Evolutionary conservation across 495 filamentous ascomycete species (phyloP).

Genomic region (Penicillium egyptiacum): DNA sequence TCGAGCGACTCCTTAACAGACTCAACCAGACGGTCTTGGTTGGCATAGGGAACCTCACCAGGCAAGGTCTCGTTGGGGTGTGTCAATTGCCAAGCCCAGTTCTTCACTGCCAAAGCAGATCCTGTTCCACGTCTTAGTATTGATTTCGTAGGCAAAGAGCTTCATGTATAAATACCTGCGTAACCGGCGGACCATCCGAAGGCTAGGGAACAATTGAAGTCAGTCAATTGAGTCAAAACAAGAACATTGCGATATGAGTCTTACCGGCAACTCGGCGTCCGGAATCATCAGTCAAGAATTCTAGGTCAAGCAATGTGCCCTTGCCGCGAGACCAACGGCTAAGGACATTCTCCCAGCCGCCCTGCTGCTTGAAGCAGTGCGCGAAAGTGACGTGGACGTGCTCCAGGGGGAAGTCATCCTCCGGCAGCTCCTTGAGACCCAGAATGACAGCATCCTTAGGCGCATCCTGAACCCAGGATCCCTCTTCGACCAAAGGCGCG

Average conservation of each 20-base stretch:
- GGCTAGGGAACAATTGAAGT: conserved; percentile 26
- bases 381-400: conserved; percentile 87
- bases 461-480: conserved; percentile 71
- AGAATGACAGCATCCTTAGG: conserved; percentile 81
- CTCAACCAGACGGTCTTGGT: conserved; percentile 68
- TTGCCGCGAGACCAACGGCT: conserved; percentile 78
- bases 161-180: conserved; percentile 50
- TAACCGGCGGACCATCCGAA: conserved; percentile 81
- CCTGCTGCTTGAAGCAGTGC: conserved; percentile 83
- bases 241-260: conserved; percentile 2
- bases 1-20: conserved; percentile 70
- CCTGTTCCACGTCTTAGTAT: conserved; percentile 23
- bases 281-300: conserved; percentile 79
- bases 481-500: conserved; percentile 74
- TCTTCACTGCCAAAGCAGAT: conserved; percentile 75
- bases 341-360: conserved; percentile 79
- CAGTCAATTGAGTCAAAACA: conserved; percentile 33
- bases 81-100: conserved; percentile 85
- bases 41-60: conserved; percentile 70
- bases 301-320: conserved; percentile 83
- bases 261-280: conserved; percentile 75
- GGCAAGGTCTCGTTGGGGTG: conserved; percentile 66
- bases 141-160: neutral
- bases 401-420: conserved; percentile 82
- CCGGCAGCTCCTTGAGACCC: conserved; percentile 91